phyloP scores from a whole-genome alignment of 2,329 filamentous ascomycete genomes.

The Aureobasidium sp. region DNA sequence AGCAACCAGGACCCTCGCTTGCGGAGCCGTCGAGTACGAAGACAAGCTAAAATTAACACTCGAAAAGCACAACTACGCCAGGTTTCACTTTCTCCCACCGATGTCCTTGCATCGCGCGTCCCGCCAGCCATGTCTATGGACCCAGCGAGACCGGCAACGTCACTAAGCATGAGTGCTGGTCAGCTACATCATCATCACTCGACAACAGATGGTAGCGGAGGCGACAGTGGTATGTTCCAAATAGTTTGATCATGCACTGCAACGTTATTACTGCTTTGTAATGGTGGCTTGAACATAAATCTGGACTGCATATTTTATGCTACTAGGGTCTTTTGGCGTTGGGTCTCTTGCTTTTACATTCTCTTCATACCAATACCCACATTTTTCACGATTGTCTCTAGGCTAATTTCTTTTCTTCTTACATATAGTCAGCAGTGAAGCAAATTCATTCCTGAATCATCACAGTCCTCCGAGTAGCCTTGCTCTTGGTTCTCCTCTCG shows the following conservation, averaged over 20 bases:
- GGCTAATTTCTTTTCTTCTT: slow-evolving; percentile 38
- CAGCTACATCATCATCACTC: slow-evolving; percentile 18
- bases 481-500: slow-evolving; percentile 47
- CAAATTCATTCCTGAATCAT: slow-evolving; percentile 54
- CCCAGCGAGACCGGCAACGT: not conserved
- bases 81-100: not conserved
- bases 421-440: slow-evolving; percentile 50
- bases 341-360: slow-evolving; percentile 16
- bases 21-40: slow-evolving; percentile 81
- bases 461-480: slow-evolving; percentile 53
- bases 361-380: slow-evolving; percentile 21
- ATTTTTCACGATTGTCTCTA: slow-evolving; percentile 18
- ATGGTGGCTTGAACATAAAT: not conserved
- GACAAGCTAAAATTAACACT: slow-evolving; percentile 93
- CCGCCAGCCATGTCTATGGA: slow-evolving; percentile 5
- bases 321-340: not conserved
- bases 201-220: slow-evolving; percentile 36
- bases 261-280: not conserved
- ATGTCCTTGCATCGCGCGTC: not conserved
- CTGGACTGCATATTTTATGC: not conserved
- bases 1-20: slow-evolving; percentile 94
- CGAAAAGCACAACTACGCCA: slow-evolving; percentile 13
- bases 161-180: slow-evolving; percentile 12
- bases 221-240: slow-evolving; percentile 94
- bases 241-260: slow-evolving; percentile 52